Percentiles rank a stretch among this genome's conserved stretches.
phyloP scores from a whole-genome alignment of 73 alveolate genomes.

The Paramecium sexaurelia region DNA sequence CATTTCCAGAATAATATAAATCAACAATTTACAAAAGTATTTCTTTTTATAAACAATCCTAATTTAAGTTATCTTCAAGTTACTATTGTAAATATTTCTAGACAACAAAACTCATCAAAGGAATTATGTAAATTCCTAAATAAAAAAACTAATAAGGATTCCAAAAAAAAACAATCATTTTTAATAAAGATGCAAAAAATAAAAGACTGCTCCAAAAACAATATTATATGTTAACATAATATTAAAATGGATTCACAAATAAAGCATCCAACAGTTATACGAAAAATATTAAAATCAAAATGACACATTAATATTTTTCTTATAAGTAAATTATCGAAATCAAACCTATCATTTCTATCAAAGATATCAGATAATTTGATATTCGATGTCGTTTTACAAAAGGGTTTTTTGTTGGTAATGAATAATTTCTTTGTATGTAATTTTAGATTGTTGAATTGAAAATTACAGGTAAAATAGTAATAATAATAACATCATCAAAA shows the following conservation, averaged over 20 bases:
- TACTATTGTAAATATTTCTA: background rate
- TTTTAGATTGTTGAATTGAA: background rate
- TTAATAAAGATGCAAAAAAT: background rate
- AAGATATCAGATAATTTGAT: background rate
- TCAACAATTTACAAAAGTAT: background rate
- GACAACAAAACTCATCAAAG: background rate
- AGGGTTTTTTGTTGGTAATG: background rate
- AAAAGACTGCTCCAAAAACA: background rate
- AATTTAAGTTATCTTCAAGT: background rate
- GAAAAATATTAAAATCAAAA: background rate
- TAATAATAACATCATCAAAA: background rate
- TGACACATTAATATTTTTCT: background rate
- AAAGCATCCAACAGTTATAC: background rate
- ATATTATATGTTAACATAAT: background rate
- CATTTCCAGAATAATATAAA: background rate
- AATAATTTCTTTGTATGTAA: background rate
- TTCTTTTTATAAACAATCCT: background rate
- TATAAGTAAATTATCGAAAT: background rate
- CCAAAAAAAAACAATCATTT: background rate
- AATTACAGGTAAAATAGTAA: background rate
- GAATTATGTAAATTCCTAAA: background rate
- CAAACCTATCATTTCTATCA: background rate
- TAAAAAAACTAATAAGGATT: background rate
- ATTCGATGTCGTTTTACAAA: background rate
- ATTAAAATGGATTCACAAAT: background rate